A percentile compares a stretch with the other conserved stretches of the same genome.
These are phyloP conservation scores for Aspergillus campestris DNA, from an alignment of 495 filamentous ascomycete species.

Conservation along the genomic window DNA sequence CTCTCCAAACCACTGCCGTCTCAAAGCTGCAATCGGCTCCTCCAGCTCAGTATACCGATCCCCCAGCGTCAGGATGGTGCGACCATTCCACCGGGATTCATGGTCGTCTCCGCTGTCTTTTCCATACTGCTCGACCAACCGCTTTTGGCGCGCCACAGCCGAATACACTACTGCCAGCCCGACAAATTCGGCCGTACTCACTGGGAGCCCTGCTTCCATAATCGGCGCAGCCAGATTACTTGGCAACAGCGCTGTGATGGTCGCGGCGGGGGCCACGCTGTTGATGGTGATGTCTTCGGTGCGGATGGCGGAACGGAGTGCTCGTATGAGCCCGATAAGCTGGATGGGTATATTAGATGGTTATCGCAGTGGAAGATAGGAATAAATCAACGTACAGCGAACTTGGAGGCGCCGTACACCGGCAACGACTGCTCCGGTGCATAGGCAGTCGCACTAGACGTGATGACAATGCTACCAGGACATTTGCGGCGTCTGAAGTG, in stretches of 20 bases:
- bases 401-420: slow-evolving; percentile 17
- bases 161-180: slow-evolving; percentile 24
- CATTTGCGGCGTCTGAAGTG: slow-evolving; percentile 5
- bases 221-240: slow-evolving; percentile 12
- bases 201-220: slow-evolving; percentile 14
- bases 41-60: slow-evolving; percentile 26
- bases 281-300: slow-evolving; percentile 23
- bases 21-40: slow-evolving; percentile 15
- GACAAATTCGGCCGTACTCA: slow-evolving; percentile 18
- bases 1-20: slow-evolving; percentile 17
- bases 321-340: slow-evolving; percentile 13
- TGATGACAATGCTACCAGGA: slow-evolving; percentile 24
- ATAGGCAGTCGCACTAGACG: slow-evolving; percentile 22
- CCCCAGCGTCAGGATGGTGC: slow-evolving; percentile 22
- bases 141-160: slow-evolving; percentile 14
- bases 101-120: neutral
- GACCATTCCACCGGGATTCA: slow-evolving; percentile 22
- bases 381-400: neutral
- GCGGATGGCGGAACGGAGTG: slow-evolving; percentile 14
- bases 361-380: too few species aligned
- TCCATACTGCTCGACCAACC: slow-evolving; percentile 12
- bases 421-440: slow-evolving; percentile 18
- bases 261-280: slow-evolving; percentile 21
- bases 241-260: slow-evolving; percentile 17
- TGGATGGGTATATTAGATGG: neutral